Base-by-base conservation (phyloP, 257 asterid species). In the Fraxinus cuspidata region DNA sequence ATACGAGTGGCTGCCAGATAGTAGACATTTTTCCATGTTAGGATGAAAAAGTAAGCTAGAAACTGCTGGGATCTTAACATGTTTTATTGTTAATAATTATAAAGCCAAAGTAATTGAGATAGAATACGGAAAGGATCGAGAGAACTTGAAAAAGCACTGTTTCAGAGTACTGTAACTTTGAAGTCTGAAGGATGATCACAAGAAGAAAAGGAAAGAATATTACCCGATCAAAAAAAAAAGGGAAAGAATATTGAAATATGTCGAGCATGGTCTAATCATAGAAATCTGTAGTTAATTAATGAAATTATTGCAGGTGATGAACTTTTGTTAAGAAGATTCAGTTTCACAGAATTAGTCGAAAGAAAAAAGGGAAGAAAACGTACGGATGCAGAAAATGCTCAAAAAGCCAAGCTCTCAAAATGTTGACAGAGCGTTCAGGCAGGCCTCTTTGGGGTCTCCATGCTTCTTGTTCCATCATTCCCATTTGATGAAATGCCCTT, bases 311-410 rank as follows among this genome's bases (percentile, higher is more conserved):
- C 51, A 11, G 31, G 5, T 74, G 82, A 81, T 85, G 76, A 78
- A 56, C 79, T 65, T 86, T 80, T 70, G 53, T 34, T 13, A 51
- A 60, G 71, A 66, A 34, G 28, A 72, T 47, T 47, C 21, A 47
- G 21, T 47, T 47, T 47, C 58, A 47, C 5, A 21, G 58, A 15
- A 47, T 47, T 27, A 64, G 12, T 66, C 64, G 49, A 23, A 71
- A 40, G 44, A 16, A 40, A 40, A 35, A 71, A 29, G 42, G 60
- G 69, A n/a, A 2, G 35, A 27, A 28, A 23, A 82, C 99, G 81
- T 94, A 96, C 99, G 99, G 99, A 84, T 96, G 92, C 9, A 96
- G 86, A 76, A 96, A 96, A 88, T 96, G 99, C 81, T 96, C 98
- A 72, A 96, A 96, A 80, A 96, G 98, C 99, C 99, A 96, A 53